Evolutionary conservation across 371 early-diverging fungal genomes (phyloP), one percentile per base, ranked within the genome.

Genomic region (Lichtheimia hyalospora): DNA sequence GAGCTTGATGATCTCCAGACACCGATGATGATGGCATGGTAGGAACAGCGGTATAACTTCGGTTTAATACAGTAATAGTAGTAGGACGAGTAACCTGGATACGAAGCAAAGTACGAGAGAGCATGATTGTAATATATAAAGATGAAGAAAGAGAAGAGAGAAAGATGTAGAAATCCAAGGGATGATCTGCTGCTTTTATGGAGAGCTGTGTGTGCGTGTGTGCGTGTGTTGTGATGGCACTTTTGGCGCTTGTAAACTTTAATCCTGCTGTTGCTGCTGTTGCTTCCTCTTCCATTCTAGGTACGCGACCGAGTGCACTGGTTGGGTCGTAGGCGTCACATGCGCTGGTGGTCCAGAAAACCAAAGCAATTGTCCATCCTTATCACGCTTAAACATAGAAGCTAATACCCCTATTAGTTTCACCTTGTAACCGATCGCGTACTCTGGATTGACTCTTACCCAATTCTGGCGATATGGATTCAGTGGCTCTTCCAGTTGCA

Each of bases 311-410:
- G 73, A 73, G 51, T 76, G 51, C 15, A 49, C 21, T 25, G 71
- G 68, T 44, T 52, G 58, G 14, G 42, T 52, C 20, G 62, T 43
- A n/a, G 63, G 62, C 48, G 52, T 58, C 46, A 69, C 59, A 54
- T 74, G 69, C 2, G 67, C 44, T 5, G 78, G 74, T 42, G 78
- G 78, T 1, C 69, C 74, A 10, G 78, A 72, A 61, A 72, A 77
- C 78, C 78, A 77, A 15, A 74, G 55, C 7, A 77, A 51, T 51
- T 71, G 75, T 16, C 68, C 68, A 27, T 75, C 70, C 3, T 49
- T 5, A 50, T 71, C 63, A 34, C 75, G 67, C 57, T 69, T 69
- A 49, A 65, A 69, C 20, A 56, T 53, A 28, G 62, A 50, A n/a
- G 69, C 75, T 70, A 42, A 16, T 46, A 7, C 16, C 46, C 46